A percentile compares a stretch with the other conserved stretches of the same genome.
Evolutionary conservation across 2,329 filamentous ascomycete species (phyloP).

Genomic region (Nemania bipapillata): DNA sequence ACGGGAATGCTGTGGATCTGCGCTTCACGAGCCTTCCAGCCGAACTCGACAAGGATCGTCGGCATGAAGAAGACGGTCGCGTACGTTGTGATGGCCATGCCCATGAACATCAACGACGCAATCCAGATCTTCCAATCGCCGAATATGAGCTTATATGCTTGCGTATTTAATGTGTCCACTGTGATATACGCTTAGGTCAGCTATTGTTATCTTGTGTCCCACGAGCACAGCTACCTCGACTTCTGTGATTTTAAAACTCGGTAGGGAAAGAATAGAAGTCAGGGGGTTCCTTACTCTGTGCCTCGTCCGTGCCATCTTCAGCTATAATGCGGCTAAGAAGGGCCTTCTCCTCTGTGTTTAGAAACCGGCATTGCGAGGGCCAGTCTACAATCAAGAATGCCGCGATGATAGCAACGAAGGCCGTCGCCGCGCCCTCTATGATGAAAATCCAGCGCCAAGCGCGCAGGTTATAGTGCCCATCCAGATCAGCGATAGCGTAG

Average conservation of each 20-base stretch:
- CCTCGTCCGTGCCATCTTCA: slow-evolving; percentile 45
- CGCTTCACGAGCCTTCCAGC: slow-evolving; percentile 52
- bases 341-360: slow-evolving; percentile 56
- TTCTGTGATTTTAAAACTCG: too few relatives aligned
- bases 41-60: slow-evolving; percentile 56
- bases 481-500: slow-evolving; percentile 59
- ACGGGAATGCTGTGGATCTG: slow-evolving; percentile 55
- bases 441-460: slow-evolving; percentile 63
- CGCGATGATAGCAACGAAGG: slow-evolving; percentile 48
- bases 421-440: slow-evolving; percentile 57
- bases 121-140: slow-evolving; percentile 56
- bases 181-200: background rate
- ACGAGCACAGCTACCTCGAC: background rate
- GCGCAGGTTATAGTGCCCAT: slow-evolving; percentile 55
- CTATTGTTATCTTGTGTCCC: background rate
- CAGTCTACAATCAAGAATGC: slow-evolving; percentile 63
- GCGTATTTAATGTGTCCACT: slow-evolving; percentile 50
- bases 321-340: slow-evolving; percentile 51
- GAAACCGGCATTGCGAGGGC: slow-evolving; percentile 60
- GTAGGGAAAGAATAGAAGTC: too few relatives aligned
- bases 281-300: slow-evolving; percentile 35
- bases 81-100: slow-evolving; percentile 50
- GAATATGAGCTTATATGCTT: slow-evolving; percentile 49
- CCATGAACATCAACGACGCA: slow-evolving; percentile 51
- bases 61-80: slow-evolving; percentile 56